Base-by-base conservation (phyloP, 2,329 filamentous ascomycete species). In the Colletotrichum lindemuthianum region DNA sequence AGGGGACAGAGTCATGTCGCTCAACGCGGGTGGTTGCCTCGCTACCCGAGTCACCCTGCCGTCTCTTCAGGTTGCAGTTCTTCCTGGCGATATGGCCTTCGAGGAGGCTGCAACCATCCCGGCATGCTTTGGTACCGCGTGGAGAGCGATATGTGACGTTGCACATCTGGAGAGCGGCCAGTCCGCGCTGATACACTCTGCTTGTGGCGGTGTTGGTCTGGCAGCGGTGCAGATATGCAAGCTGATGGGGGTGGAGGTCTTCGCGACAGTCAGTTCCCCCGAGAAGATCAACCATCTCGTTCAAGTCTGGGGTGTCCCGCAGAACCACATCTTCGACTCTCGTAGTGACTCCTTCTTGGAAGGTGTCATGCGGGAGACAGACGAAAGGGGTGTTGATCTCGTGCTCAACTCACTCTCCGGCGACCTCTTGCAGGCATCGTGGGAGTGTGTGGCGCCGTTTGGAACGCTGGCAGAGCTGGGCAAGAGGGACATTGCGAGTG, bases 401-500 rank as follows among this genome's bases (percentile, higher is more conserved):
- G 77, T 79, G 0, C 70, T 82, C 4, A 82, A 81, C 68, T 78
- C 78, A 2, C 71, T 82, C 0, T 74, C 78, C 0, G 79, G 81
- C 0, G 77, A 81, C 12, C 65, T 78, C 0, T 70, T 84, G 0
- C 78, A 78, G 16, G 74, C 77, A 3, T 76, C 78, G 0, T 84
- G 78, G 79, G 65, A 76, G 1, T 82, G 79, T 50, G 72, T 85
- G 3, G 79, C 82, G 2, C 68, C 73, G 8, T 81, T 78, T 50
- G 82, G 81, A 0, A 74, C 70, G 3, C 78, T 85, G 71, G 60
- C 84, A 0, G 82, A 84, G 60, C 77, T 84, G 24, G 79, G 80
- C 5, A 80, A 80, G 67, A 70, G 75, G 9, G 81, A 84, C 54
- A 70, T 82, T 2, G 68, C 75, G 1, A 75, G 76, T 0, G 74